Evolutionary conservation across 2,329 filamentous ascomycete genomes (phyloP).

Genomic region (Trichoderma endophyticum): DNA sequence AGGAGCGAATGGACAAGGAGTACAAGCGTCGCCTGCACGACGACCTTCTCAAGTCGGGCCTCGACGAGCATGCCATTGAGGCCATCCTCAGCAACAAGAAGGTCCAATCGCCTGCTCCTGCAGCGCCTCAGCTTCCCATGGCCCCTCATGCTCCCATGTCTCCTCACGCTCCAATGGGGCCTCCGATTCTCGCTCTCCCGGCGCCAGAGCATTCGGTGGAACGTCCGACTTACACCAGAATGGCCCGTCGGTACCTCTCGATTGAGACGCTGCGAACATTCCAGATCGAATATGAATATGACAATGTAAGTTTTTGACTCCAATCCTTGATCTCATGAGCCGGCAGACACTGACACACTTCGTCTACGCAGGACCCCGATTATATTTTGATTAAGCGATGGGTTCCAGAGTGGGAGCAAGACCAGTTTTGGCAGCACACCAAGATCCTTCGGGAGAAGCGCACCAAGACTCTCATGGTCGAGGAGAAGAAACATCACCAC

Average conservation of each 20-base stretch:
- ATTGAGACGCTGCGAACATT: slow-evolving; percentile 58
- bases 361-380: slow-evolving; percentile 54
- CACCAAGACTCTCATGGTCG: slow-evolving; percentile 45
- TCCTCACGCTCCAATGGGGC: not conserved
- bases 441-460: slow-evolving; percentile 58
- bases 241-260: slow-evolving; percentile 59
- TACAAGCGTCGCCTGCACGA: slow-evolving; percentile 56
- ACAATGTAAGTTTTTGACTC: slow-evolving; percentile 44
- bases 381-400: slow-evolving; percentile 71
- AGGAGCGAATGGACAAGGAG: slow-evolving; percentile 49
- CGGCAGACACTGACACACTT: not conserved
- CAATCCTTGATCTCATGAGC: not conserved
- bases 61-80: slow-evolving; percentile 57
- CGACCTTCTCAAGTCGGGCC: slow-evolving; percentile 55
- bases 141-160: slow-evolving; percentile 7
- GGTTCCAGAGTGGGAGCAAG: slow-evolving; percentile 69
- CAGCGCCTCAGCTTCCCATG: not conserved
- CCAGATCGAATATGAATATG: slow-evolving; percentile 56
- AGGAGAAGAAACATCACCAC: slow-evolving; percentile 43
- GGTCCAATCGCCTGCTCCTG: slow-evolving; percentile 26
- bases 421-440: slow-evolving; percentile 70
- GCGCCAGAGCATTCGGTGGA: slow-evolving; percentile 21
- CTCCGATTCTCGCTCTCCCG: slow-evolving; percentile 17
- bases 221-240: slow-evolving; percentile 60
- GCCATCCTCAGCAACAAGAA: slow-evolving; percentile 59